These are phyloP conservation scores for Russula lepida DNA, from an alignment of 768 basidiomycete species.

Conservation along the genomic window DNA sequence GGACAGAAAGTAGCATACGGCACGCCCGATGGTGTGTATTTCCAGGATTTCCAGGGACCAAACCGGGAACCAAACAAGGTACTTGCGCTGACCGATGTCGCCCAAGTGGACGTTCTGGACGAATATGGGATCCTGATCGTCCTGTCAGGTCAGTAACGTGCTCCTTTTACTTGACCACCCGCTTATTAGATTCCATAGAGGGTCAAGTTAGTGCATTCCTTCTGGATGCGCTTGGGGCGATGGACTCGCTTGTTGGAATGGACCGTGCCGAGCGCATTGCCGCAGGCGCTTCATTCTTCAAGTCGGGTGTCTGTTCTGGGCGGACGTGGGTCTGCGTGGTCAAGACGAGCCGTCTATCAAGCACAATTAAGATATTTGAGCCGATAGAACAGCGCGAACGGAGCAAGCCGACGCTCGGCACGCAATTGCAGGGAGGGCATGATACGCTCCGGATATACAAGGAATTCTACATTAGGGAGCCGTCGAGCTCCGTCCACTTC, in stretches of 20 bases:
- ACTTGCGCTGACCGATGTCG: slow-evolving; percentile 78
- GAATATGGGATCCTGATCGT: slow-evolving; percentile 94
- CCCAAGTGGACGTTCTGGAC: slow-evolving; percentile 93
- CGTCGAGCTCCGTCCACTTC: slow-evolving; percentile 94
- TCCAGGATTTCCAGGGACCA: slow-evolving; percentile 75
- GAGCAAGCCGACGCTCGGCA: slow-evolving; percentile 87
- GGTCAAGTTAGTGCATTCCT: slow-evolving; percentile 95
- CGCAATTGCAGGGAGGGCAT: slow-evolving; percentile 87
- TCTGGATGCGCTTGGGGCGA: slow-evolving; percentile 81
- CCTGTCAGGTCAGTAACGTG: slow-evolving; percentile 67
- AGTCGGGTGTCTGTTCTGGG: slow-evolving; percentile 87
- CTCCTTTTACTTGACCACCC: not conserved
- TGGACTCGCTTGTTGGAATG: slow-evolving; percentile 83
- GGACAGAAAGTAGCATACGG: slow-evolving; percentile 88
- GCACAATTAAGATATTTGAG: slow-evolving; percentile 95
- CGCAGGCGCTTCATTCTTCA: slow-evolving; percentile 96
- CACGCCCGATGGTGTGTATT: slow-evolving; percentile 95
- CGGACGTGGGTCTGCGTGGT: slow-evolving; percentile 92
- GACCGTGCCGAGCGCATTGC: slow-evolving; percentile 94
- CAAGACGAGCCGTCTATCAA: slow-evolving; percentile 89
- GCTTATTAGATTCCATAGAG: slow-evolving; percentile 40
- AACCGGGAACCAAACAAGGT: slow-evolving; percentile 85
- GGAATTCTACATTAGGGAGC: slow-evolving; percentile 99
- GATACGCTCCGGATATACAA: slow-evolving; percentile 91
- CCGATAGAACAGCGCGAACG: slow-evolving; percentile 87